A percentile compares a stretch with the other conserved stretches of the same genome.
These are phyloP conservation scores for Dipteronia sinensis DNA, from an alignment of 345 rosid species.

Conservation along the genomic window DNA sequence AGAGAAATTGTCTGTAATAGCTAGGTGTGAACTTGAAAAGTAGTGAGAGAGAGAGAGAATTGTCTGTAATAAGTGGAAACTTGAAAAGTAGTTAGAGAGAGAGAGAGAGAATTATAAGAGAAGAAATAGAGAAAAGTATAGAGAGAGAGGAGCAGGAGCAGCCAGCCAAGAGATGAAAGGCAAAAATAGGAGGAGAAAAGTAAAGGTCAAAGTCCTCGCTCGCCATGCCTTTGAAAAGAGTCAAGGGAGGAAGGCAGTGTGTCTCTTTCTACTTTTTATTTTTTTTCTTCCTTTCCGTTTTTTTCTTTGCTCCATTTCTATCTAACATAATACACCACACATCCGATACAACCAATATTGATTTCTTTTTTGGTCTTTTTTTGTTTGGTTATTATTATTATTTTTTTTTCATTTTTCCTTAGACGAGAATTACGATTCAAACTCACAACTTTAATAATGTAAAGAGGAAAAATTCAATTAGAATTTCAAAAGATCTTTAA, in stretches of 20 bases:
- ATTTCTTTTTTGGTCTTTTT: no score
- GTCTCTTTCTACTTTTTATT: constrained; percentile 5
- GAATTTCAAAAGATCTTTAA: no score
- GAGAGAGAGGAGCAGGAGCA: neutral
- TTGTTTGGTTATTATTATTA: no score
- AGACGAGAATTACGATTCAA: no score
- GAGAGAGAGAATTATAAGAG: constrained; percentile 1
- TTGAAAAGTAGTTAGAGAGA: constrained; percentile 23
- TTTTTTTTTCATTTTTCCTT: no score
- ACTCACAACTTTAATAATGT: no score
- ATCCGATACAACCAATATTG: no score
- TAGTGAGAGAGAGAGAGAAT: neutral
- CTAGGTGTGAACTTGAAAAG: no score
- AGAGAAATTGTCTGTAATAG: no score
- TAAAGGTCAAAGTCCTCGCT: constrained; percentile 58
- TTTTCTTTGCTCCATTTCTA: neutral
- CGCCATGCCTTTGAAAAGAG: constrained; percentile 43
- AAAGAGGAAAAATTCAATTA: no score
- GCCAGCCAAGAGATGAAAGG: constrained; percentile 27
- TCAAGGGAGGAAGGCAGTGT: constrained; percentile 46
- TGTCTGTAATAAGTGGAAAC: neutral
- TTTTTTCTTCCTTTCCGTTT: neutral
- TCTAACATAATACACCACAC: neutral
- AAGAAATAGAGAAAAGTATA: neutral
- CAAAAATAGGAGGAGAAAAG: constrained; percentile 32